Conservation (phyloP, 2,329 filamentous ascomycete genomes). For the Blastomyces silverae region DNA sequence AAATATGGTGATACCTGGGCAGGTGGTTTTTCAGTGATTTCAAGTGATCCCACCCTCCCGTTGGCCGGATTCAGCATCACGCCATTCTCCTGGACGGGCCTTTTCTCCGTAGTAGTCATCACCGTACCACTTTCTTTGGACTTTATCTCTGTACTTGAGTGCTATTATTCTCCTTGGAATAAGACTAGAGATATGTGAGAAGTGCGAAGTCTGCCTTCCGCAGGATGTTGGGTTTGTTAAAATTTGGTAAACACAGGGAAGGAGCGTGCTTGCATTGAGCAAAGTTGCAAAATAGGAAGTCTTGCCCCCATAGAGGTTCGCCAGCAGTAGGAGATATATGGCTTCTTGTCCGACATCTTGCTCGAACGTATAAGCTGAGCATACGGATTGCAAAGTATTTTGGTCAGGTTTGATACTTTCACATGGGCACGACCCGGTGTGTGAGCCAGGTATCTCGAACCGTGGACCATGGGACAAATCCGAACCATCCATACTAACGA, state of each 20-base stretch:
- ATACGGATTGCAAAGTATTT: background rate
- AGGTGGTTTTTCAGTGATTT: background rate
- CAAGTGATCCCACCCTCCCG: too few species aligned
- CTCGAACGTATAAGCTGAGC: background rate
- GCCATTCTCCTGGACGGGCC: background rate
- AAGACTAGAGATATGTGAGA: background rate
- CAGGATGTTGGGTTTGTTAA: background rate
- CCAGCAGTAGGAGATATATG: background rate
- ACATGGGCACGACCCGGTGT: background rate
- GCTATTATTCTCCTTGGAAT: background rate
- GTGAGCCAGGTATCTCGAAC: background rate
- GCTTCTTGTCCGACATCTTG: background rate
- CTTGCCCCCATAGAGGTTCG: background rate
- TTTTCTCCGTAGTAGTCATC: background rate
- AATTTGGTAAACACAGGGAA: background rate
- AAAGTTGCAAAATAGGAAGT: constrained; percentile 1
- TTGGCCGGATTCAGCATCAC: background rate
- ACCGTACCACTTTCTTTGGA: background rate
- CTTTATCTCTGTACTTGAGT: background rate
- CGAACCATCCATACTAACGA: background rate
- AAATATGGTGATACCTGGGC: background rate
- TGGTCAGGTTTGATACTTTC: background rate
- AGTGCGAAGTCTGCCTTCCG: background rate
- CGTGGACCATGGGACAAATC: background rate
- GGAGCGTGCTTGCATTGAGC: background rate